Percentiles rank a stretch among this genome's conserved stretches.
Evolutionary conservation across 805 yeast species (phyloP).

Genomic region (Ogataea pini): DNA sequence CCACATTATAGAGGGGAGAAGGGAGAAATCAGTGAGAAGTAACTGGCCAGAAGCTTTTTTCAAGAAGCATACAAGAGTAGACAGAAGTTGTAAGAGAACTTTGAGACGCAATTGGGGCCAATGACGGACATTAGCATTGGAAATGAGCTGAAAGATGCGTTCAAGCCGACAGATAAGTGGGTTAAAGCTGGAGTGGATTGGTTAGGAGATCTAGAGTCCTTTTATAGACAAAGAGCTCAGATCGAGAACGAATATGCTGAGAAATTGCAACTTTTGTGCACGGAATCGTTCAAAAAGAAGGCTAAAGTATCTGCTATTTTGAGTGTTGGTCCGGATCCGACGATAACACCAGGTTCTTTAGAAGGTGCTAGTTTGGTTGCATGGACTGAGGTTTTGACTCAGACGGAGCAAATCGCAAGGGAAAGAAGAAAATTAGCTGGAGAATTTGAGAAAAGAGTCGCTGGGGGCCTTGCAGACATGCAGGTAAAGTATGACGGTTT

Average conservation of each 20-base stretch:
- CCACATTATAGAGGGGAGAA: neutral
- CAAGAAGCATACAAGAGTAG: no score
- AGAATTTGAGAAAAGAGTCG: constrained; percentile 60
- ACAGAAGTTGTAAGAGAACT: neutral
- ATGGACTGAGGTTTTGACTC: constrained; percentile 85
- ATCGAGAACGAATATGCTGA: constrained; percentile 83
- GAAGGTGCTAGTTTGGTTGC: constrained; percentile 85
- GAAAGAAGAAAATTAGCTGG: constrained; percentile 61
- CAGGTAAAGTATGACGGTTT: constrained; percentile 55
- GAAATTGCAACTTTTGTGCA: constrained; percentile 61
- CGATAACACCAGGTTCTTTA: constrained; percentile 90
- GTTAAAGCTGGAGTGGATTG: constrained; percentile 68
- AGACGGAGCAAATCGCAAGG: constrained; percentile 76
- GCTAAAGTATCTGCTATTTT: constrained; percentile 65
- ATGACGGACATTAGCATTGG: constrained; percentile 50
- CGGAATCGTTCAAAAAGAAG: constrained; percentile 74
- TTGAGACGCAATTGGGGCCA: neutral
- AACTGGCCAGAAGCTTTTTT: no score
- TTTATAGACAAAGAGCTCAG: constrained; percentile 78
- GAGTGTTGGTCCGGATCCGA: constrained; percentile 90
- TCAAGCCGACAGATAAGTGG: constrained; percentile 79
- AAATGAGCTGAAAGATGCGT: constrained; percentile 78
- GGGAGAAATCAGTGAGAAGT: no score
- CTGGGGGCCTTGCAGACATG: constrained; percentile 58
- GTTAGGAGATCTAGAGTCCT: constrained; percentile 75